Evolutionary conservation across 108 stramenopile species (phyloP).

Genomic region (Craspedostauros australis): DNA sequence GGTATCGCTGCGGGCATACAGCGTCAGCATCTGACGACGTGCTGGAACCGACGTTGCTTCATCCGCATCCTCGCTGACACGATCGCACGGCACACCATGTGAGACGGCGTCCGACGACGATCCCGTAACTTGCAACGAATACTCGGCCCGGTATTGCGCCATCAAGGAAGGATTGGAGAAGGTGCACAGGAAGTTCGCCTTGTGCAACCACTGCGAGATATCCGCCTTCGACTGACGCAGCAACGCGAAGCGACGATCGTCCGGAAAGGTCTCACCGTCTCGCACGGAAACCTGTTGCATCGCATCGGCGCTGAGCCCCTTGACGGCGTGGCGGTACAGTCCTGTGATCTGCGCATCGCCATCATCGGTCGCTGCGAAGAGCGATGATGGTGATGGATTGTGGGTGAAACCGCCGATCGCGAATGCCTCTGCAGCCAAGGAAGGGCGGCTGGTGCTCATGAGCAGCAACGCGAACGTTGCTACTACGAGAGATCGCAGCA

Average conservation of each 20-base stretch:
- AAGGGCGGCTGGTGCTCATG: too few species aligned
- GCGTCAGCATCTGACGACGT: slow-evolving; percentile 16
- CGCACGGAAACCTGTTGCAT: slow-evolving; percentile 17
- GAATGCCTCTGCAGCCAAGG: too few species aligned
- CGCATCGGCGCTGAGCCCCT: slow-evolving; percentile 41
- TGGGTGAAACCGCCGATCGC: too few species aligned
- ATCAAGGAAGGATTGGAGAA: slow-evolving; percentile 49
- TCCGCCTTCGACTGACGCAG: slow-evolving; percentile 13
- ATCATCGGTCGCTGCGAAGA: too few species aligned
- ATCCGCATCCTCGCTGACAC: background rate
- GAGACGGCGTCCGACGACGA: slow-evolving; percentile 1
- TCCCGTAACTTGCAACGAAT: slow-evolving; percentile 3
- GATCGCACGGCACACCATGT: background rate
- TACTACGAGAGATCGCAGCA: too few species aligned
- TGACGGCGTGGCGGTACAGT: slow-evolving; percentile 52
- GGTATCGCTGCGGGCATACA: slow-evolving; percentile 18
- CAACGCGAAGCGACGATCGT: slow-evolving; percentile 59
- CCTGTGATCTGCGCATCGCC: slow-evolving; percentile 19
- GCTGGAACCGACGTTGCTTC: background rate
- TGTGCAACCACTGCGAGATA: slow-evolving; percentile 49
- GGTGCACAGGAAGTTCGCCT: slow-evolving; percentile 64
- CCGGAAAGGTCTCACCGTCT: slow-evolving; percentile 47
- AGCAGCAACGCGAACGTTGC: too few species aligned
- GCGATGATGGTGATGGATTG: too few species aligned
- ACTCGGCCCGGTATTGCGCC: slow-evolving; percentile 22